A percentile compares a stretch with the other conserved stretches of the same genome.
phyloP scores from a whole-genome alignment of 208 protist species.

The Willaertia magna region DNA sequence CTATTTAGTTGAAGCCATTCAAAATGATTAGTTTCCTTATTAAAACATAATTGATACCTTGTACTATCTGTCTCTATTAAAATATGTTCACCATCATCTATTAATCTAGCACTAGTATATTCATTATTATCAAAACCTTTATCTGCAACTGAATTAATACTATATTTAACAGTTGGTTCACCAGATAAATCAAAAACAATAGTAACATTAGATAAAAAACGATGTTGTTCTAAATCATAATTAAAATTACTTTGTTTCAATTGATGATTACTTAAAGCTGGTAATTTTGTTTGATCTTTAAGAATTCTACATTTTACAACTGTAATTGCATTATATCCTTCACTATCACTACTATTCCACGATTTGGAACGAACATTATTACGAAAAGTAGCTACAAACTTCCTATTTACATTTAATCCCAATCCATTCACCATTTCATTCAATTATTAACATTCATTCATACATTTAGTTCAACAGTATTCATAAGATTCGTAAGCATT shows the following conservation, averaged over 20 bases:
- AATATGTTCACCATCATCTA: not conserved
- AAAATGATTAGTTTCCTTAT: not conserved
- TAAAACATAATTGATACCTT: not conserved
- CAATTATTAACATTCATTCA: too few relatives aligned
- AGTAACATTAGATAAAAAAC: conserved; percentile 6
- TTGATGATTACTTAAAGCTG: not conserved
- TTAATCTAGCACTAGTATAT: not conserved
- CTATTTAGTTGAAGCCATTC: not conserved
- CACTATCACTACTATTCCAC: not conserved
- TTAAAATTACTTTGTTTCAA: not conserved
- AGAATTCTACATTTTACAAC: not conserved
- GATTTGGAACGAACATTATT: not conserved
- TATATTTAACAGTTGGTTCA: not conserved
- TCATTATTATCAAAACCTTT: not conserved
- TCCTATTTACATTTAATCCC: too few relatives aligned
- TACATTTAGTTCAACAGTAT: too few relatives aligned
- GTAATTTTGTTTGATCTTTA: not conserved
- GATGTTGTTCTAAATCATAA: not conserved
- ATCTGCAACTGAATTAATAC: not conserved
- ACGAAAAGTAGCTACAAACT: not conserved
- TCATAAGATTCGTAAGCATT: too few relatives aligned
- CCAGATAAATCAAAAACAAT: not conserved
- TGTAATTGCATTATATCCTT: not conserved
- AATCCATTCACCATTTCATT: too few relatives aligned
- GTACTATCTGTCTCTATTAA: not conserved